Base-by-base conservation (phyloP, 2,329 filamentous ascomycete species). In the Stagonosporopsis tanaceti region DNA sequence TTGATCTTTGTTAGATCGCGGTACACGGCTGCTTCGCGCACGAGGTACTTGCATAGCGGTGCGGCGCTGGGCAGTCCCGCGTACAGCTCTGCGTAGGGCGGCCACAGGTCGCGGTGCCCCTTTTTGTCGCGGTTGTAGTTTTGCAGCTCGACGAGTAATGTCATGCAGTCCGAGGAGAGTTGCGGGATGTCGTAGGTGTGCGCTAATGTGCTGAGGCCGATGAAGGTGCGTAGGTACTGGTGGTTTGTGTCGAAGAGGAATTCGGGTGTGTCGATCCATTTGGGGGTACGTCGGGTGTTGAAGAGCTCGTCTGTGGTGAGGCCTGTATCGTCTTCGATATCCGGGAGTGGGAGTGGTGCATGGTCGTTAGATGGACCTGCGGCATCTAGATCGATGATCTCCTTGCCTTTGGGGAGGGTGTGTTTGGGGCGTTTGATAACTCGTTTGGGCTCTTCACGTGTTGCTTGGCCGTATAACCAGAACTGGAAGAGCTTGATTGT, bases 381-480 rank as follows among this genome's bases (percentile, higher is more conserved):
- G 6, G 48, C 55, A 8, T 47, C 53, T 4, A 54, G 41, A 22
- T 50, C 50, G 35, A 56, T 50, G 28, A 50, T 25, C 11, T 47
- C 47, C 12, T 47, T 58, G 7, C 51, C 47, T 15, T 54, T 59
- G 37, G 44, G 14, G 15, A 56, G 42, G 12, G 22, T 44, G 22
- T 40, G 39, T 35, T 48, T 54, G 15, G 48, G 32, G n/a, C 53
- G 50, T 32, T 60, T 57, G 25, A 60, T 55, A 1, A 52, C 25
- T 17, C 57, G 57, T 35, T 59, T 55, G 25, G 57, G 57, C 17
- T 55, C 57, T 44, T 59, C 57, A 2, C 57, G 47, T 3, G 57
- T 59, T 12, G 55, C 50, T 46, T 62, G 60, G 15, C 53, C 60
- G 32, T 65, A 66, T 4, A 66, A 46, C 64, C 64, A 66, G 42